A percentile compares a stretch with the other conserved stretches of the same genome.
Conservation (phyloP, 225 moss, liverwort and hornwort species). For the Pseudoscleropodium purum region DNA sequence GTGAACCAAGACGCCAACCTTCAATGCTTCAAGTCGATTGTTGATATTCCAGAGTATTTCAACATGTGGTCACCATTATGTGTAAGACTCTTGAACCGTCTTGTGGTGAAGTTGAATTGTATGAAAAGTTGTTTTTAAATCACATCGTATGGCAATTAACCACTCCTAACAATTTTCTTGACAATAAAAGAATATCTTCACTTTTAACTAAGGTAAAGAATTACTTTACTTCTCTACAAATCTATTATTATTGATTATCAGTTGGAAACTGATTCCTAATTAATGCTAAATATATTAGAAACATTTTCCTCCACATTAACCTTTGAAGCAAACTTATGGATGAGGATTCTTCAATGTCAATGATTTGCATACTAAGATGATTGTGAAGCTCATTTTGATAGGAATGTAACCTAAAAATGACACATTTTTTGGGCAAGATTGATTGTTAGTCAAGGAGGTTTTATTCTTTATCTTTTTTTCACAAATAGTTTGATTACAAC, state of each 20-base stretch:
- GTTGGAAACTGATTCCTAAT: rapidly evolving
- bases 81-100: rapidly evolving
- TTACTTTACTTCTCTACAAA: background rate
- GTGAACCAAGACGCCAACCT: background rate
- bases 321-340: rapidly evolving
- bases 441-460: too few species aligned
- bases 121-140: background rate
- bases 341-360: background rate
- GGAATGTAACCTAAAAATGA: background rate
- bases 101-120: rapidly evolving
- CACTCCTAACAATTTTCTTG: background rate
- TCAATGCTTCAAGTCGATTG: rapidly evolving
- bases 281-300: too few species aligned
- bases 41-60: background rate
- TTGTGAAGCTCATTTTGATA: background rate
- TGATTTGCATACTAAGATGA: too few species aligned
- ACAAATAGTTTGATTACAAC: background rate
- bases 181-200: background rate
- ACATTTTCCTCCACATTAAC: background rate
- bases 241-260: background rate
- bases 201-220: background rate
- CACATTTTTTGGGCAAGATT: background rate
- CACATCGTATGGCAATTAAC: background rate
- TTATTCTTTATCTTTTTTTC: too few species aligned
- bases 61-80: background rate